phyloP scores from a whole-genome alignment of 108 stramenopile genomes.

The Skeletonema potamos region DNA sequence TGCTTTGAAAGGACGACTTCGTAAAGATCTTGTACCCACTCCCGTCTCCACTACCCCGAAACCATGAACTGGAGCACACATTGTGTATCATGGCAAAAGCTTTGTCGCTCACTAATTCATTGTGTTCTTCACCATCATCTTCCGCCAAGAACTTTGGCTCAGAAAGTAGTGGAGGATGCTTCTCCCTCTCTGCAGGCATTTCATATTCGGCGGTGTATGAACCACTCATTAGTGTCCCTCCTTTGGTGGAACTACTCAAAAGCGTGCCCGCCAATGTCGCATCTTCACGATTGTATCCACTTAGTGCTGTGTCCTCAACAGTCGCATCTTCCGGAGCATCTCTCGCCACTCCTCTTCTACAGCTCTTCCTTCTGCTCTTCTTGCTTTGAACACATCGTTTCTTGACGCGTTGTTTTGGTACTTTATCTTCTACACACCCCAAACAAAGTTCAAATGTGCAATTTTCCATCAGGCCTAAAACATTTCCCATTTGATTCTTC shows the following conservation, averaged over 20 bases:
- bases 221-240: background rate
- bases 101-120: background rate
- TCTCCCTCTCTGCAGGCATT: background rate
- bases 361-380: background rate
- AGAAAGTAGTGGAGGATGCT: background rate
- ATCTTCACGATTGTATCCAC: background rate
- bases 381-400: background rate
- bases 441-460: background rate
- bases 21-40: too few species aligned
- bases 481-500: too few species aligned
- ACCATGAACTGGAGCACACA: background rate
- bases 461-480: too few species aligned
- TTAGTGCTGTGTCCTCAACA: too few species aligned
- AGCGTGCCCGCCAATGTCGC: background rate
- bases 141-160: background rate
- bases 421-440: background rate
- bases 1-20: background rate
- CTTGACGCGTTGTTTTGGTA: background rate
- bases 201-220: background rate
- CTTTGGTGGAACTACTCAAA: too few species aligned
- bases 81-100: background rate
- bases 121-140: background rate
- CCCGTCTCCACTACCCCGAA: background rate
- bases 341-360: background rate
- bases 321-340: background rate